Evolutionary conservation across 2,329 filamentous ascomycete genomes (phyloP).

Genomic region (Laburnicola sp.): DNA sequence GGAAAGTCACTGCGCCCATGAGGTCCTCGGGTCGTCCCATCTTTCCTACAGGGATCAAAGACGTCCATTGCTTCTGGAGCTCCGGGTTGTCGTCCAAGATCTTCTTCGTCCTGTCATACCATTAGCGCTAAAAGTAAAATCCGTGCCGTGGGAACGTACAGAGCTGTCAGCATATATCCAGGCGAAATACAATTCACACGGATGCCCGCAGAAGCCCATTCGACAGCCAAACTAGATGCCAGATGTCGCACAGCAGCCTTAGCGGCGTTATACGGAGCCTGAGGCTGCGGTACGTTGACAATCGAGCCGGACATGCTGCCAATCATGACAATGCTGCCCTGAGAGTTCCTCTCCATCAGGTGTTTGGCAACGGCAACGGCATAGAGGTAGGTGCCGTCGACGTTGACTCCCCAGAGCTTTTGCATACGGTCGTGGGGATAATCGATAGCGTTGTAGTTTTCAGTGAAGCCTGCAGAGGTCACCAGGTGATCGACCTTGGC

Average conservation of each 20-base stretch:
- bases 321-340: conserved; percentile 89
- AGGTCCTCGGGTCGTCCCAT: conserved; percentile 92
- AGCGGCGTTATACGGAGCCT: conserved; percentile 88
- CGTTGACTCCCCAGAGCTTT: conserved; percentile 93
- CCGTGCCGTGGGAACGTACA: conserved; percentile 62
- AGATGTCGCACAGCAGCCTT: conserved; percentile 92
- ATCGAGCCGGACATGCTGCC: conserved; percentile 93
- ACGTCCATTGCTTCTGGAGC: conserved; percentile 86
- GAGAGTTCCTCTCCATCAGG: conserved; percentile 76
- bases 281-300: conserved; percentile 93
- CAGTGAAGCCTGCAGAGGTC: conserved; percentile 94
- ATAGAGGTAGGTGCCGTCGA: conserved; percentile 89
- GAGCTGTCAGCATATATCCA: conserved; percentile 92
- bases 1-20: conserved; percentile 88
- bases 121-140: conserved; percentile 16
- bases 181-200: conserved; percentile 94
- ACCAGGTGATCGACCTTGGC: conserved; percentile 88
- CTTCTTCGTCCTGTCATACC: conserved; percentile 73
- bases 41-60: conserved; percentile 86
- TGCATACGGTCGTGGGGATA: conserved; percentile 90
- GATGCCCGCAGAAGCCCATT: conserved; percentile 87
- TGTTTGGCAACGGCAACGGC: conserved; percentile 83
- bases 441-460: conserved; percentile 89
- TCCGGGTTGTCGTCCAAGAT: conserved; percentile 93
- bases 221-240: conserved; percentile 83